These are phyloP conservation scores for Daldinia sp. DNA, from an alignment of 2,329 filamentous ascomycete species.

Conservation along the genomic window DNA sequence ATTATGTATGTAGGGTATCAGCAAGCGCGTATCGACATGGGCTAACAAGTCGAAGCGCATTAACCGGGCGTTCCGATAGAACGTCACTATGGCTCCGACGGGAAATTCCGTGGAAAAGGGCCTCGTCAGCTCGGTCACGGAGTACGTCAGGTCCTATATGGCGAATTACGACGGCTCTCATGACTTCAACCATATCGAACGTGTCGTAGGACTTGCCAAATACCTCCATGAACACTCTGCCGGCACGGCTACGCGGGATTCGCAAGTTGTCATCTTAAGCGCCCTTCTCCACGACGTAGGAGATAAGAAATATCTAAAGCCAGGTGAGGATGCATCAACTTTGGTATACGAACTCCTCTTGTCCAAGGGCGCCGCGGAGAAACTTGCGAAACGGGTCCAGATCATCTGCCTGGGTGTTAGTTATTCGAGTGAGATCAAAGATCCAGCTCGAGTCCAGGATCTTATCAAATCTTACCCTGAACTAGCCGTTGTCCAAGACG, in stretches of 20 bases:
- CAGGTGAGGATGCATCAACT: constrained; percentile 64
- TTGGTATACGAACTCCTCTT: constrained; percentile 64
- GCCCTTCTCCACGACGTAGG: constrained; percentile 89
- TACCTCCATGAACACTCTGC: constrained; percentile 62
- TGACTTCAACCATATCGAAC: constrained; percentile 84
- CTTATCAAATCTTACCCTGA: constrained; percentile 76
- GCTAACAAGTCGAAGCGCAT: constrained; percentile 39
- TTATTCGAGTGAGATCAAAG: constrained; percentile 75
- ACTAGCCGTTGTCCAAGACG: constrained; percentile 87
- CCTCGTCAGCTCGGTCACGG: constrained; percentile 64
- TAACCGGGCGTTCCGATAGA: constrained; percentile 27
- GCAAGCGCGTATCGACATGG: constrained; percentile 40
- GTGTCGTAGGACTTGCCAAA: constrained; percentile 78
- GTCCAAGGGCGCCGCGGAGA: constrained; percentile 61
- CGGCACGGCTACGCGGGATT: constrained; percentile 51
- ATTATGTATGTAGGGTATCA: constrained; percentile 35
- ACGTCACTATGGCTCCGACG: constrained; percentile 39
- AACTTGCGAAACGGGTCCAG: constrained; percentile 73
- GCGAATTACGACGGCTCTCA: constrained; percentile 83
- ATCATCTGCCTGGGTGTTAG: constrained; percentile 78
- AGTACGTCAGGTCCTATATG: constrained; percentile 77
- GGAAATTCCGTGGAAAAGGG: constrained; percentile 46
- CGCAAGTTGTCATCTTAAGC: constrained; percentile 68
- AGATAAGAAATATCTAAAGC: constrained; percentile 79
- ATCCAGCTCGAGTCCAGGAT: constrained; percentile 66